A percentile compares a stretch with the other conserved stretches of the same genome.
phyloP scores from a whole-genome alignment of 345 rosid species.

The Physaria fendleri region DNA sequence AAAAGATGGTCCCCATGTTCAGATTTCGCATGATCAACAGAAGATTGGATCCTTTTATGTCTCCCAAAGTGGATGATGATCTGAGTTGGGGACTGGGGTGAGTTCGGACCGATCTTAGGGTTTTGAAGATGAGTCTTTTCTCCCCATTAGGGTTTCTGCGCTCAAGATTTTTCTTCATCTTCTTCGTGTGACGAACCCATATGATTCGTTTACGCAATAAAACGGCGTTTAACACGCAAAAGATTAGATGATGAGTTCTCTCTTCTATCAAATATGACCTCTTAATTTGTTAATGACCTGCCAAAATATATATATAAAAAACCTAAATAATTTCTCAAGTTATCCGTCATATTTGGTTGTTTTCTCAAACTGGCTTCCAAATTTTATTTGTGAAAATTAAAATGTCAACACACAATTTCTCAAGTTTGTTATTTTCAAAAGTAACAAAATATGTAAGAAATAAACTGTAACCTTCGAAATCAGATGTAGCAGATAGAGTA shows the following conservation, averaged over 20 bases:
- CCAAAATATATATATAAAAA: neutral
- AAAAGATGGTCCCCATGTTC: neutral
- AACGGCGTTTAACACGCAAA: conserved; percentile 17
- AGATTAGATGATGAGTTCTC: neutral
- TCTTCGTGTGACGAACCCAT: neutral
- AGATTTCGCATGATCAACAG: neutral
- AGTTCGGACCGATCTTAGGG: neutral
- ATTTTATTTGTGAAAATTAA: neutral
- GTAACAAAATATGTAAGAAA: neutral
- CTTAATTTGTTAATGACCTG: neutral
- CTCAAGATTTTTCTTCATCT: neutral
- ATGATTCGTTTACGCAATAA: neutral
- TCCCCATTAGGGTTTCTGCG: conserved; percentile 7
- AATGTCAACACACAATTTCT: neutral
- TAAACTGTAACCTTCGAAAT: neutral
- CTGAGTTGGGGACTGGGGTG: neutral
- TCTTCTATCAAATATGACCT: neutral
- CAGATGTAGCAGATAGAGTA: neutral
- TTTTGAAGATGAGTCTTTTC: neutral
- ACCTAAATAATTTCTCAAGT: neutral
- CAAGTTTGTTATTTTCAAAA: neutral
- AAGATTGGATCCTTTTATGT: neutral
- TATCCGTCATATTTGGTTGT: conserved; percentile 8
- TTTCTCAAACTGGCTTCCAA: neutral
- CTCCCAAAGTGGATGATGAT: neutral